phyloP scores from a whole-genome alignment of 2,329 filamentous ascomycete species.

The Fusarium sacchari region DNA sequence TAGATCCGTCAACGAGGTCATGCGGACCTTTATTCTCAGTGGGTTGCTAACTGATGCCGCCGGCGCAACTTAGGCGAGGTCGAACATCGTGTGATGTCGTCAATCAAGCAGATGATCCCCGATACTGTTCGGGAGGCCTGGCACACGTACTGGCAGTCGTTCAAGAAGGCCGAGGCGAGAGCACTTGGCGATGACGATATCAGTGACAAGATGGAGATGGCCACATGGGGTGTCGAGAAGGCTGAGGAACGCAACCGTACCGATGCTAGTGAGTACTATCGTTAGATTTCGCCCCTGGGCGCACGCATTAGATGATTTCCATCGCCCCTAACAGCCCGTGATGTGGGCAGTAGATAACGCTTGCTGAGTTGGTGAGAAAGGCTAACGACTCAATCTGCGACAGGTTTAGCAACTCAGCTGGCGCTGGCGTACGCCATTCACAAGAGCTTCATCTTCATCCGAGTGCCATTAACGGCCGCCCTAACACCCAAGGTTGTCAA shows the following conservation, averaged over 20 bases:
- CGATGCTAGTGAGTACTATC: slow-evolving; percentile 75
- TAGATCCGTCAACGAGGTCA: slow-evolving; percentile 3
- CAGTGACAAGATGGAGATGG: slow-evolving; percentile 60
- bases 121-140: slow-evolving; percentile 65
- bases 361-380: slow-evolving; percentile 17
- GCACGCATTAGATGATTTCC: slow-evolving; percentile 5
- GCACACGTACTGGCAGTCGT: slow-evolving; percentile 59
- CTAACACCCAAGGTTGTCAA: slow-evolving; percentile 96
- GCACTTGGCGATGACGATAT: slow-evolving; percentile 55
- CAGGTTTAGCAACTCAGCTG: slow-evolving; percentile 80
- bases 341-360: slow-evolving; percentile 1
- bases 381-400: slow-evolving; percentile 37
- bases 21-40: not conserved
- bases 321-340: not conserved
- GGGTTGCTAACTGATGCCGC: slow-evolving; percentile 25
- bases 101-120: slow-evolving; percentile 68
- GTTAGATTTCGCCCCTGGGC: slow-evolving; percentile 4
- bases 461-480: slow-evolving; percentile 91
- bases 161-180: slow-evolving; percentile 58
- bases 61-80: slow-evolving; percentile 57
- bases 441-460: slow-evolving; percentile 96
- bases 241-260: slow-evolving; percentile 69
- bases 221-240: slow-evolving; percentile 70
- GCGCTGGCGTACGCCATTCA: slow-evolving; percentile 96
- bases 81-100: slow-evolving; percentile 74